phyloP scores from a whole-genome alignment of 441 rosid species.

The Populus tomentosa region DNA sequence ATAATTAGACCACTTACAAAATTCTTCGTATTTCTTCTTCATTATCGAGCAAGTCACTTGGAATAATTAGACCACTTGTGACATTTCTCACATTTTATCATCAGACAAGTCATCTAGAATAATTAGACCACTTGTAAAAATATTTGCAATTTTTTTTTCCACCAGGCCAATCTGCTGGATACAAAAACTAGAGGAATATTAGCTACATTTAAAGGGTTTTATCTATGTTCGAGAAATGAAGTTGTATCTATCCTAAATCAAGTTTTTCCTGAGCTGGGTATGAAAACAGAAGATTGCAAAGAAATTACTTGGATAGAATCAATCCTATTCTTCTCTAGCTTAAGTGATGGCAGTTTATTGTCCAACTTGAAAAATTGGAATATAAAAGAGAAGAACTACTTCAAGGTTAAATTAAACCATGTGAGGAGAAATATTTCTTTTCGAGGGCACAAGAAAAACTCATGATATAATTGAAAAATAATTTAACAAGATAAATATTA shows the following conservation, averaged over 20 bases:
- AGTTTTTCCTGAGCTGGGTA: constrained; percentile 51
- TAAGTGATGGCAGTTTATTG: constrained; percentile 12
- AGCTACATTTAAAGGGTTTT: constrained; percentile 38
- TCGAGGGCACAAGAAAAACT: constrained; percentile 30
- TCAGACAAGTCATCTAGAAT: too few species aligned
- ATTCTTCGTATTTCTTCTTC: too few species aligned
- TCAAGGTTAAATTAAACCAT: constrained; percentile 59
- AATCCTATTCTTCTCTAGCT: constrained; percentile 39
- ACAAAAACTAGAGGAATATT: constrained; percentile 26
- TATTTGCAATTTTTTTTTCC: too few species aligned
- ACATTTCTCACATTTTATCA: too few species aligned
- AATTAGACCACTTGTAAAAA: too few species aligned
- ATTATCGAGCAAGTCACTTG: too few species aligned
- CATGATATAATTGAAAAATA: constrained; percentile 38
- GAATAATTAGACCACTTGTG: too few species aligned
- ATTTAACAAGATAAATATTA: too few species aligned
- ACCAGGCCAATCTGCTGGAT: constrained; percentile 28
- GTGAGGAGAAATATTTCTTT: constrained; percentile 34
- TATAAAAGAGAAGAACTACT: constrained; percentile 22
- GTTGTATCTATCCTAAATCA: constrained; percentile 30
- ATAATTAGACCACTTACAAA: too few species aligned
- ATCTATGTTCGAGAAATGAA: constrained; percentile 37
- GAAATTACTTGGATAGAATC: constrained; percentile 79
- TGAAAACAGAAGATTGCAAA: constrained; percentile 38
- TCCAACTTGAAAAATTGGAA: constrained; percentile 26